Base-by-base conservation (phyloP, 2,329 filamentous ascomycete genomes). In the Ceratocystiopsis sp. region DNA sequence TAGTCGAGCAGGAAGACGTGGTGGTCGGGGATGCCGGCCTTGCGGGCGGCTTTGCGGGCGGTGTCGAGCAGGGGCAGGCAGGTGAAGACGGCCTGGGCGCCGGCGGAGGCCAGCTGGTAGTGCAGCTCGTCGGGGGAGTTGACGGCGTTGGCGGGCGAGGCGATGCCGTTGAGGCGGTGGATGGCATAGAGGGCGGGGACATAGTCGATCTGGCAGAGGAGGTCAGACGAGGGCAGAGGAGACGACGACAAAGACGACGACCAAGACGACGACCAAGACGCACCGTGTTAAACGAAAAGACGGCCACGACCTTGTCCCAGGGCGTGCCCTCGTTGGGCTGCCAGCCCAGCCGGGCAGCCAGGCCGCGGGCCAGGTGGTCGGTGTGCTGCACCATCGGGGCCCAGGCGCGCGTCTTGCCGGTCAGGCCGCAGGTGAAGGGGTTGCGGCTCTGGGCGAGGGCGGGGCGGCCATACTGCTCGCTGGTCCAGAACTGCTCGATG, bases 261-360 rank as follows among this genome's bases (percentile, higher is more conserved):
- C n/a, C n/a, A n/a, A n/a, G n/a, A n/a, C n/a, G n/a, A n/a, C n/a
- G n/a, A n/a, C n/a, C n/a, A n/a, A n/a, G n/a, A n/a, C n/a, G n/a
- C n/a, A n/a, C n/a, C 34, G 80, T 80, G 53, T 89, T 91, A 47
- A 84, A 57, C 18, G 75, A 77, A 59, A 82, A 87, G 35, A 85
- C 65, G 4, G 68, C 77, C 37, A 81, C 61, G 17, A 84, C 77
- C 59, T 86, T 87, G 51, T 87, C 80, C 75, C 78, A 86, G 53
- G 84, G 79, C 0, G 73, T 71, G 7, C 78, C 81, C 42, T 73
- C 56, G 50, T 84, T 80, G 2, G 78, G 72, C n/a, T 67, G 55
- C 73, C 81, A 84, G 43, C 73, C 77, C 45, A 87, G 63, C 50
- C 83, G 75, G 51, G 78, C 73, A 17, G 73, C 68, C 17, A 86